Evolutionary conservation across 345 rosid species (phyloP).

Genomic region (Firmiana major): DNA sequence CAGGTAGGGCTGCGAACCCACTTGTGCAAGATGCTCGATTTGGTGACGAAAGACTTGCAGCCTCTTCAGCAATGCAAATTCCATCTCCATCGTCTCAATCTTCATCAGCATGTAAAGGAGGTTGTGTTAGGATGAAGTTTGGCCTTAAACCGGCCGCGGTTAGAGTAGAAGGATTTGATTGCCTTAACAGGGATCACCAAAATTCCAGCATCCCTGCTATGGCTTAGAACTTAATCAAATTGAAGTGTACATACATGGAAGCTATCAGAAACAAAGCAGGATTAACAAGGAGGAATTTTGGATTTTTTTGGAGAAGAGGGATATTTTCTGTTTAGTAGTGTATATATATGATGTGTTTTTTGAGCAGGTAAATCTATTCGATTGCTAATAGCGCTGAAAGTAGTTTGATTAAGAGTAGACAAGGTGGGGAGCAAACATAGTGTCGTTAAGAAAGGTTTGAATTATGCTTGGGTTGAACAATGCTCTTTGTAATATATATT

Average conservation of each 20-base stretch:
- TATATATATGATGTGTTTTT: slow-evolving; percentile 31
- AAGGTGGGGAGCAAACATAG: slow-evolving; percentile 13
- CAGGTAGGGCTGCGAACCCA: slow-evolving; percentile 80
- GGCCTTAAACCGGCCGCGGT: slow-evolving; percentile 84
- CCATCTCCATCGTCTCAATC: slow-evolving; percentile 63
- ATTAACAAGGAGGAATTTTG: slow-evolving; percentile 37
- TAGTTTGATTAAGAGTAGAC: slow-evolving; percentile 34
- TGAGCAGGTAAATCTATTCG: slow-evolving; percentile 19
- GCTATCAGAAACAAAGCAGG: slow-evolving; percentile 23
- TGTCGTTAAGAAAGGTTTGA: slow-evolving; percentile 16
- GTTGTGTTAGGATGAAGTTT: slow-evolving; percentile 66
- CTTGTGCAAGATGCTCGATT: slow-evolving; percentile 75
- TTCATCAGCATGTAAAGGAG: slow-evolving; percentile 58
- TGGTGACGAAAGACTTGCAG: slow-evolving; percentile 54
- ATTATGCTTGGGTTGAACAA: slow-evolving; percentile 21
- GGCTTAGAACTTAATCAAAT: slow-evolving; percentile 57
- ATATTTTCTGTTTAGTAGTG: slow-evolving; percentile 25
- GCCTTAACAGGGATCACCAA: slow-evolving; percentile 92
- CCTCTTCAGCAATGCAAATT: slow-evolving; percentile 34
- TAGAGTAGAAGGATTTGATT: slow-evolving; percentile 99
- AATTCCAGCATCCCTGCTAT: slow-evolving; percentile 96
- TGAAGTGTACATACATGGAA: slow-evolving; percentile 66
- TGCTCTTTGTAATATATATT: slow-evolving; percentile 37
- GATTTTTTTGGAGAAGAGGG: slow-evolving; percentile 28
- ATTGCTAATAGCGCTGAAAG: slow-evolving; percentile 35